Conservation (phyloP, 2,329 filamentous ascomycete genomes). For the Ophiostoma ips region DNA sequence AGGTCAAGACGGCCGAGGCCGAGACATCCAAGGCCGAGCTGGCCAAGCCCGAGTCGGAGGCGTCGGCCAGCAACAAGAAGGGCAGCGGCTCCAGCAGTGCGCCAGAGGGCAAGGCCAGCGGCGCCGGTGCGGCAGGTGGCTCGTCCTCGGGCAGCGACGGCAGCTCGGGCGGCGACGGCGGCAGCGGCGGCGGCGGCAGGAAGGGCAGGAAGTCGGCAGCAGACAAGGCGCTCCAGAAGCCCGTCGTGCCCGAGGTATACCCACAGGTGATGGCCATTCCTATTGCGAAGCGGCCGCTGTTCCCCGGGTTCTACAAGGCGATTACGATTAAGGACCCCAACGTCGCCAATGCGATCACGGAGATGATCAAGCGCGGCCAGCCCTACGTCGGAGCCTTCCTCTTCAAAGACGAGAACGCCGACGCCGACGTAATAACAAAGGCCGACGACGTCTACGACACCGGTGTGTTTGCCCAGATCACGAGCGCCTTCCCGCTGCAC, state of each 20-base stretch:
- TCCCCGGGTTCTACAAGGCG: constrained; percentile 97
- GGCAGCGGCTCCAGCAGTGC: constrained; percentile 32
- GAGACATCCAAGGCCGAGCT: constrained; percentile 18
- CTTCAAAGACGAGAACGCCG: constrained; percentile 89
- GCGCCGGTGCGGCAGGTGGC: neutral
- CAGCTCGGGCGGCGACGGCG: constrained; percentile 33
- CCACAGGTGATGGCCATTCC: constrained; percentile 96
- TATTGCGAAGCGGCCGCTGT: constrained; percentile 82
- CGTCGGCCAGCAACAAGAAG: constrained; percentile 23
- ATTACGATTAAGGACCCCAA: constrained; percentile 91
- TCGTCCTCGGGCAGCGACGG: constrained; percentile 27
- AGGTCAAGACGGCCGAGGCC: neutral
- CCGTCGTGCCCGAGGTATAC: constrained; percentile 84
- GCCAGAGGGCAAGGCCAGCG: constrained; percentile 24
- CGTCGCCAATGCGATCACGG: constrained; percentile 81
- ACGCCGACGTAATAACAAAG: constrained; percentile 85
- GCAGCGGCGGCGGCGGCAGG: constrained; percentile 49
- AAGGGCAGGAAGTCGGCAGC: constrained; percentile 53
- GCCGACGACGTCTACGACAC: constrained; percentile 87
- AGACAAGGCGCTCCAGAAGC: constrained; percentile 71
- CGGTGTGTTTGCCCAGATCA: constrained; percentile 95
- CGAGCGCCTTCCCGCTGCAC: constrained; percentile 82
- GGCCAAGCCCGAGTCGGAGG: constrained; percentile 17
- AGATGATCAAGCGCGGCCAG: constrained; percentile 93
- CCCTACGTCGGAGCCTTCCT: constrained; percentile 95